These are phyloP conservation scores for Dioszegia crocea DNA, from an alignment of 768 basidiomycete genomes.

Conservation along the genomic window DNA sequence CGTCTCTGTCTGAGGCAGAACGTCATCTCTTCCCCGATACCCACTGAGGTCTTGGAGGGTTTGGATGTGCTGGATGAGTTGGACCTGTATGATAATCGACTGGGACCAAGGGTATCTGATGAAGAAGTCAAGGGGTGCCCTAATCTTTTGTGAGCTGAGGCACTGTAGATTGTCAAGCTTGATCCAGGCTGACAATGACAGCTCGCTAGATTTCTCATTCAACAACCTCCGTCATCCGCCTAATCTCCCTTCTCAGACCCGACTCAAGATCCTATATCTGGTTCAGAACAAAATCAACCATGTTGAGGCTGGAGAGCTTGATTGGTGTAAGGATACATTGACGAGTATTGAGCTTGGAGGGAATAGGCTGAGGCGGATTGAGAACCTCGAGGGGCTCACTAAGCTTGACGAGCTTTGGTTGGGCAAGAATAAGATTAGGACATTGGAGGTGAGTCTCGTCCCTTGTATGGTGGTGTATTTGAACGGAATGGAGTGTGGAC, in stretches of 20 bases:
- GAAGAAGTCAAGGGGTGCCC: constrained; percentile 58
- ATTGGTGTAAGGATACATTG: constrained; percentile 58
- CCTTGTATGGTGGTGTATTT: too few relatives aligned
- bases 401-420: constrained; percentile 91
- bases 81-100: constrained; percentile 92
- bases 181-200: constrained; percentile 45
- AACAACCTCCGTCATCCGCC: constrained; percentile 66
- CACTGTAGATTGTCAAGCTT: background rate
- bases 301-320: constrained; percentile 61
- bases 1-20: constrained; percentile 83
- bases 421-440: constrained; percentile 93
- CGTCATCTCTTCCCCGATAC: constrained; percentile 66
- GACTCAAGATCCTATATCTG: constrained; percentile 76
- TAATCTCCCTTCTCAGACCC: constrained; percentile 54
- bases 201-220: constrained; percentile 87
- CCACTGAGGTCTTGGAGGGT: constrained; percentile 61
- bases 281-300: constrained; percentile 91
- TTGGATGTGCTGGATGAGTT: constrained; percentile 75
- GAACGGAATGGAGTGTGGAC: too few relatives aligned
- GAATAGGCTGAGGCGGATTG: constrained; percentile 87
- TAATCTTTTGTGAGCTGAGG: constrained; percentile 48
- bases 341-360: constrained; percentile 88
- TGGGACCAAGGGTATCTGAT: constrained; percentile 64
- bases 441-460: constrained; percentile 63
- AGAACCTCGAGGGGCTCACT: constrained; percentile 71